Base-by-base conservation (phyloP, 106 monocot genomes). In the Dioscorea alata region DNA sequence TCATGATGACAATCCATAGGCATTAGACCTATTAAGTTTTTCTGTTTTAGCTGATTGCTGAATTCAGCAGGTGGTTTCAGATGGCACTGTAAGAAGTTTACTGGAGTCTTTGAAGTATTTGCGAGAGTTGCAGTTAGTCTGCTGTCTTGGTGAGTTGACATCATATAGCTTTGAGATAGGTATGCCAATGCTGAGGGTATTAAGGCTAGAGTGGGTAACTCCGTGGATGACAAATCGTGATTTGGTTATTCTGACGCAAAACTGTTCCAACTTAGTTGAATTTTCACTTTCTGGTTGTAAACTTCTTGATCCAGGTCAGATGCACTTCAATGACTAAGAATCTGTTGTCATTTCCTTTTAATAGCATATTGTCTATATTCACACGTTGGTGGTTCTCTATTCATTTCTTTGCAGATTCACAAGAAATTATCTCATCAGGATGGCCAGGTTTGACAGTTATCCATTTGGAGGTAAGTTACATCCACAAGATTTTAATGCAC, bases 171-270 rank as follows among this genome's bases (percentile, higher is more conserved):
- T 83, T 68, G 70, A 61, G 57, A 63, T 73, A 13, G 64, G 67
- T 32, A 78, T 71, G 71, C 70, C 58, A 23, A 76, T 50, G 17
- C 68, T 92, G 33, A 92, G 71, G 33, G 60, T 69, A 61, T 69
- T 92, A 34, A 82, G 63, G 67, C 67, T 92, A 33, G 78, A 92
- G n/a, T 75, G 92, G 88, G 85, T 85, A 21, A 66, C 85, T 64
- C 85, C 78, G 63, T 88, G 83, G 83, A 80, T 92, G 77, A 88
- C 85, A 73, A 88, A 92, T 77, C 57, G 75, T 50, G 85, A 88
- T 61, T 74, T 92, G 72, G 25, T 34, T 48, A 22, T 83, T 63
- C 67, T 92, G 49, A 73, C 85, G 49, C 56, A 78, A 42, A 88
- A 78, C 53, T 88, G 67, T 61, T 25, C 74, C 14, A 83, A 75